Base-by-base conservation (phyloP, 345 rosid species). In the Leavenworthia alabamica region DNA sequence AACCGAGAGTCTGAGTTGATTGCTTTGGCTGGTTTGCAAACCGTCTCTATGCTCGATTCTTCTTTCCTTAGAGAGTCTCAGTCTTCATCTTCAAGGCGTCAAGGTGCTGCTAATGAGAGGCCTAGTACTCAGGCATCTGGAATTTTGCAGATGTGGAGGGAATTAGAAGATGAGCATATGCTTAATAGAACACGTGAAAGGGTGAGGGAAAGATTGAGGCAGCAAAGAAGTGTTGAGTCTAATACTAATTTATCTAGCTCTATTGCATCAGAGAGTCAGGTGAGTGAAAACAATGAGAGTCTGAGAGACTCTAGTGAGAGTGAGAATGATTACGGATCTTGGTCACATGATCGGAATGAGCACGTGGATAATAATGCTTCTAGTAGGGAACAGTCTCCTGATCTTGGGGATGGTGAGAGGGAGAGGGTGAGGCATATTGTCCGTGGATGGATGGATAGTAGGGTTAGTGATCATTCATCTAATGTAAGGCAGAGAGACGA, bases 61-160 rank as follows among this genome's bases (percentile, higher is more conserved):
- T 94, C 97, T 1, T 94, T 94, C 70, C 78, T 94, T 63, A 81
- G 92, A 75, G 99, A 88, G 80, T 83, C 97, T 2, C 92, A 84
- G 71, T 81, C 89, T 4, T 82, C 94, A 0, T 57, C 88, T 54
- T 77, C 90, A 0, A 78, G 96, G 70, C 78, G 89, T 74, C 96
- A 87, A 36, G 96, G 86, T n/a, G 45, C 74, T 51, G 82, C 62
- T 36, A 40, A 24, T 23, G 99, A 93, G 75, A 78, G 94, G 77
- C 97, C 99, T 0, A 88, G 63, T 46, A 90, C 93, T 62, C 95
- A 67, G 69, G 93, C 99, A 4, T 94, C 99, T 56, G 48, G 90
- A 5, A 94, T 94, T 60, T 43, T 90, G 79, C 96, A 80, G 59
- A 90, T 94, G 99, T 94, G 99, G 99, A 79, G 99, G 78, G 99